A percentile compares a stretch with the other conserved stretches of the same genome.
phyloP scores from a whole-genome alignment of 129 eudicot species.

The Arctium minus region DNA sequence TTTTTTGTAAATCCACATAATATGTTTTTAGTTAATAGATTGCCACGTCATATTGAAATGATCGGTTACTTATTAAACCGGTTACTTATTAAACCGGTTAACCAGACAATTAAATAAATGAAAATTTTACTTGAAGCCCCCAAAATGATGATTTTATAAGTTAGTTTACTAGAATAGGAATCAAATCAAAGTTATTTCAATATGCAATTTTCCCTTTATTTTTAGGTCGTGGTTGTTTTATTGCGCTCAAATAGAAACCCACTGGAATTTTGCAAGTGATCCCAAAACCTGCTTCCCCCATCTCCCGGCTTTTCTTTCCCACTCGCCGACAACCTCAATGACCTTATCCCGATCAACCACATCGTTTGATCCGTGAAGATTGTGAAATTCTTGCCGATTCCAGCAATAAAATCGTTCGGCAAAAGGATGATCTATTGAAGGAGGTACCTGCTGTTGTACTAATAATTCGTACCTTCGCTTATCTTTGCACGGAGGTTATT shows the following conservation, averaged over 20 bases:
- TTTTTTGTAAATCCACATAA: too few relatives aligned
- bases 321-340: constrained; percentile 12
- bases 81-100: too few relatives aligned
- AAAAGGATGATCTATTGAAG: constrained; percentile 16
- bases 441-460: constrained; percentile 12
- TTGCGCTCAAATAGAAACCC: constrained; percentile 10
- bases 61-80: too few relatives aligned
- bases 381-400: neutral
- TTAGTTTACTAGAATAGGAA: too few relatives aligned
- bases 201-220: too few relatives aligned
- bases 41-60: too few relatives aligned
- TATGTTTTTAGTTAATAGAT: too few relatives aligned
- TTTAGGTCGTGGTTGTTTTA: neutral
- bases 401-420: neutral
- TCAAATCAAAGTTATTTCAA: too few relatives aligned
- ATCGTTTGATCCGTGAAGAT: constrained; percentile 22
- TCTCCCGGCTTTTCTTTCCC: neutral
- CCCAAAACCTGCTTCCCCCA: neutral
- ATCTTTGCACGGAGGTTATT: neutral
- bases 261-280: neutral
- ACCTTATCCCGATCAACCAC: constrained; percentile 14
- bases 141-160: too few relatives aligned
- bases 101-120: too few relatives aligned
- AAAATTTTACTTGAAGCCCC: too few relatives aligned
- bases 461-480: constrained; percentile 11